Evolutionary conservation across 169 alveolate species (phyloP), one percentile per base, ranked within the genome.

Genomic region (Hepatocystis sp.): DNA sequence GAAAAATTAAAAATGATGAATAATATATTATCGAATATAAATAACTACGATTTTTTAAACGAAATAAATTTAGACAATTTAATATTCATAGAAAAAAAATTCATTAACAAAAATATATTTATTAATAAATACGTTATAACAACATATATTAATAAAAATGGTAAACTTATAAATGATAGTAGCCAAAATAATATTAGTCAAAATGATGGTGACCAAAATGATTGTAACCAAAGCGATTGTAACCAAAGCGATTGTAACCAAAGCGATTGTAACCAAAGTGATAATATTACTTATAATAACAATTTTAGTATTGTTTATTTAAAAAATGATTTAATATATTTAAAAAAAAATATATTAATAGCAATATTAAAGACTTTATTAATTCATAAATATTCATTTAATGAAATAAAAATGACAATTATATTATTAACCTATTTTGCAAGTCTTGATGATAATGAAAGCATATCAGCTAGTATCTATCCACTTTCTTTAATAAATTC

Each of bases 321-420:
- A 71, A 64, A 71, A 15, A 47, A 71, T 8, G 86, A 71, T 52
- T 42, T 71, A 15, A 71, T 71, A 17, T 71, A 71, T 42, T 42
- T 71, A 30, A 71, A 71, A 51, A 71, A 71, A 71, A 71, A 44
- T 25, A 10, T 17, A 10, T 28, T 71, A 56, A 71, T 44, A 71
- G 47, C 21, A 19, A 71, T 71, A 15, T 30, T 71, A n/a, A 13
- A 47, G 10, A 44, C 44, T 28, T 71, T 71, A 44, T 46, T 71
- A 60, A 28, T 21, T 28, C 11, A 71, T 13, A 39, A 7, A 0
- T 71, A 28, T 36, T 58, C 78, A 7, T 71, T 71, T 44, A 28
- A 25, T 19, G 86, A 71, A 71, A 71, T 71, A 21, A 71, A 71
- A 71, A 44, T 56, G 44, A 58, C 86, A 2, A 71, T 71, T 27